Evolutionary conservation across 495 filamentous ascomycete genomes (phyloP), one percentile per base, ranked within the genome.

Genomic region (Lepidopterella palustris): DNA sequence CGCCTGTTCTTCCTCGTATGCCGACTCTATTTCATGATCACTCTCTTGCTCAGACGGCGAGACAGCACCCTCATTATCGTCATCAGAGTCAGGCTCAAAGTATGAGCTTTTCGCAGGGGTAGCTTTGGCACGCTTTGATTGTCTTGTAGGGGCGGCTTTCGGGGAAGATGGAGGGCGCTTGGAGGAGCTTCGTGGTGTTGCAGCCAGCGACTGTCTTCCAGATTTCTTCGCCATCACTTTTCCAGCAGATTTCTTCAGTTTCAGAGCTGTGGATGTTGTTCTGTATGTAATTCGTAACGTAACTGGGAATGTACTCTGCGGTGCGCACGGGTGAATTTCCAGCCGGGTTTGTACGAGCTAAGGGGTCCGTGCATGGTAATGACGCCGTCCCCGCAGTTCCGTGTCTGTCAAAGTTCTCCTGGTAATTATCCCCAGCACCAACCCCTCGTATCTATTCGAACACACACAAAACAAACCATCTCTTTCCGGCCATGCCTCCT

Each of bases 101-200:
- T 84, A 84, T 59, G 80, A 78, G 72, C 78, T 83, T 69, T 79
- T 83, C 62, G 77, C 81, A 27, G 78, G 68, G 23, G 82, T 84
- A 27, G 75, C 70, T 62, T 79, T 79, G 45, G 75, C 68, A 60
- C 79, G 82, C 71, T 80, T 78, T 3, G 72, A 75, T 53, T 70
- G 65, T 15, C 71, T 68, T 31, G 50, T 57, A 10, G 64, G 62
- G 4, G 57, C 63, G 3, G 59, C 47, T 23, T 64, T 70, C 31
- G 62, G 55, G 9, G 67, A 62, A 2, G 71, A 61, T 13, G n/a
- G n/a, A 8, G 57, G 40, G 25, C 73, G 71, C 55, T 75, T 75
- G 8, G 62, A 64, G 11, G 65, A 61, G 48, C 61, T 62, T 35
- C 57, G 40, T 1, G 59, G 23, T 18, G 51, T 50, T 11, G 64